A percentile compares a stretch with the other conserved stretches of the same genome.
Conservation (phyloP, 371 early-diverging fungal species). For the Mortierella sp. region DNA sequence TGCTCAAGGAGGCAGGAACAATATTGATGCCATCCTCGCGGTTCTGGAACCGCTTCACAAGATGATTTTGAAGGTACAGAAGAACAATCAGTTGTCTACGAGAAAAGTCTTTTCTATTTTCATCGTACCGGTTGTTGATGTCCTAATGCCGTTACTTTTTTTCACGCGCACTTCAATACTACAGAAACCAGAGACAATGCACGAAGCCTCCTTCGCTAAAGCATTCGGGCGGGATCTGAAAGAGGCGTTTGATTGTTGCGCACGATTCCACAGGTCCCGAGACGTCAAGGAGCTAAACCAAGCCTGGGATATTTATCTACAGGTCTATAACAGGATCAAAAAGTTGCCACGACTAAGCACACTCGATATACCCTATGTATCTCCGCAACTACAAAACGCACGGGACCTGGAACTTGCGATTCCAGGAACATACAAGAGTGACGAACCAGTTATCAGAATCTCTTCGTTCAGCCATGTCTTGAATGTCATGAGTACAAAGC, state of each 20-base stretch:
- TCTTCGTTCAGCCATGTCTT: constrained; percentile 83
- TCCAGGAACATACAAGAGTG: constrained; percentile 93
- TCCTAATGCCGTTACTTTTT: not conserved
- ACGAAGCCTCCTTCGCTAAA: constrained; percentile 94
- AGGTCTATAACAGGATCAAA: constrained; percentile 85
- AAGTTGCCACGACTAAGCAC: constrained; percentile 84
- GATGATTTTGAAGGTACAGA: constrained; percentile 74
- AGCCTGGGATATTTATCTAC: constrained; percentile 95
- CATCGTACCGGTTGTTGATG: not conserved
- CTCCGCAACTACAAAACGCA: constrained; percentile 88
- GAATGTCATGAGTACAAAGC: constrained; percentile 90
- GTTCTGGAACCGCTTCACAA: constrained; percentile 90
- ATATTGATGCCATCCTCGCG: constrained; percentile 91
- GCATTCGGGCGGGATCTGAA: constrained; percentile 92
- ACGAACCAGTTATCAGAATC: constrained; percentile 88
- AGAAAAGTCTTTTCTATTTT: not conserved
- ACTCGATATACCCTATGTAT: constrained; percentile 90
- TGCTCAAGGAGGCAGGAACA: constrained; percentile 87
- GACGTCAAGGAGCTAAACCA: constrained; percentile 88
- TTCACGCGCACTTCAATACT: not conserved
- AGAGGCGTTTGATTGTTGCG: constrained; percentile 91
- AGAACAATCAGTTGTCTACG: not conserved
- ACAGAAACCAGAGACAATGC: constrained; percentile 90
- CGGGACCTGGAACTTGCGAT: constrained; percentile 90
- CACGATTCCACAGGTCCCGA: constrained; percentile 78